Evolutionary conservation across 345 rosid species (phyloP), one percentile per base, ranked within the genome.

Genomic region (Boechera divaricarpa): DNA sequence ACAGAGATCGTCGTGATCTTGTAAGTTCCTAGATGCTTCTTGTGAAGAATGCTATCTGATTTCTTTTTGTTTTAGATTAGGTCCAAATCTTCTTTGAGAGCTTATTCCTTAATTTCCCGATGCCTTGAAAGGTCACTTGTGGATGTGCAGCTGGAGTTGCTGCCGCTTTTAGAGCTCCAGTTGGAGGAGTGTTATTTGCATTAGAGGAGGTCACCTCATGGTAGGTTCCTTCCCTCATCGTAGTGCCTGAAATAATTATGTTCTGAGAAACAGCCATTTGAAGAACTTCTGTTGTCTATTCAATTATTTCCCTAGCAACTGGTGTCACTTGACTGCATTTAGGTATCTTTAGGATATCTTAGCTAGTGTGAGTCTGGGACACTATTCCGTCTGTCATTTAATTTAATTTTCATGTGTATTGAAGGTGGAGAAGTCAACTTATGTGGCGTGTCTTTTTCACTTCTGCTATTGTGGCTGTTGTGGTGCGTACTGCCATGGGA

Each of bases 121-220:
- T 86, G 68, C 82, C 82, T 80, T 83, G 84, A 79, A 85, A 95
- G 99, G 99, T 95, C 71, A 92, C 99, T 48, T 95, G 99, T 85
- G 99, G 99, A 44, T 92, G 98, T 89, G 98, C 99, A 75, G 96
- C 99, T 77, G 98, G 99, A 76, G 98, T 94, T 74, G 92, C 98
- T 76, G 99, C 98, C 51, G 99, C 98, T 68, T 95, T 95, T 87
- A 89, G 99, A 89, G 97, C 99, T 82, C 98, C 97, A 4, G 97
- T 95, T 82, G 99, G 99, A n/a, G 99, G 99, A 60, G 98, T 95
- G 68, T 81, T 95, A 62, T 95, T 95, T 88, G 97, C 99, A 6
- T 76, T 95, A 77, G 99, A 95, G 82, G 99, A 95, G 86, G 98
- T 91, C 77, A 91, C 99, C 57, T 92, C 99, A 38, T 95, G 99